Evolutionary conservation across 2,329 filamentous ascomycete genomes (phyloP).

Genomic region (Acrodontium crateriforme): DNA sequence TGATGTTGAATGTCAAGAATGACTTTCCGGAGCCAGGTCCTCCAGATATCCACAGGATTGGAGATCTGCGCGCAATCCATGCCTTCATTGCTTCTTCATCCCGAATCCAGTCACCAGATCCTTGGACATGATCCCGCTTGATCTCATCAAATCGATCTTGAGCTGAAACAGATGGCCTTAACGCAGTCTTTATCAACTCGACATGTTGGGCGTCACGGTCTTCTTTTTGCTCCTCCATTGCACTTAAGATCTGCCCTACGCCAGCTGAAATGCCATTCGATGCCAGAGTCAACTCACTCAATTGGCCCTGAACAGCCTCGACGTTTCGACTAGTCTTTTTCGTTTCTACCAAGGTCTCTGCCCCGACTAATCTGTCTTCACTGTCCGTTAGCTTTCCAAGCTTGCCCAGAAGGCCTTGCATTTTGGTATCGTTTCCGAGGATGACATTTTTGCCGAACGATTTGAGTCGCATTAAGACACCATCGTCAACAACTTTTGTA

Average conservation of each 20-base stretch:
- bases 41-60: too few relatives aligned
- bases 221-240: constrained; percentile 5
- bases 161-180: constrained; percentile 31
- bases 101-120: constrained; percentile 36
- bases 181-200: constrained; percentile 27
- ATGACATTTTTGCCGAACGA: constrained; percentile 30
- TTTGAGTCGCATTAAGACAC: constrained; percentile 19
- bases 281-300: constrained; percentile 1
- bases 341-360: constrained; percentile 24
- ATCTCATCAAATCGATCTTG: constrained; percentile 31
- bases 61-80: too few relatives aligned
- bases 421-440: constrained; percentile 28
- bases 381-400: constrained; percentile 29
- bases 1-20: too few relatives aligned
- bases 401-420: constrained; percentile 27
- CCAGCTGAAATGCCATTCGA: constrained; percentile 2
- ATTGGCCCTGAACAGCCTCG: constrained; percentile 5
- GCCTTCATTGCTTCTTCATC: too few relatives aligned
- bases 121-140: constrained; percentile 26
- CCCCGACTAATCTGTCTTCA: constrained; percentile 32
- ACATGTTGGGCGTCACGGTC: constrained; percentile 12
- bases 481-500: constrained; percentile 28
- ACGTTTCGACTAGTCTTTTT: constrained; percentile 7
- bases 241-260: constrained; percentile 3
- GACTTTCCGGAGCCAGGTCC: too few relatives aligned